phyloP scores from a whole-genome alignment of 257 asterid species.

The Echites panduratus region DNA sequence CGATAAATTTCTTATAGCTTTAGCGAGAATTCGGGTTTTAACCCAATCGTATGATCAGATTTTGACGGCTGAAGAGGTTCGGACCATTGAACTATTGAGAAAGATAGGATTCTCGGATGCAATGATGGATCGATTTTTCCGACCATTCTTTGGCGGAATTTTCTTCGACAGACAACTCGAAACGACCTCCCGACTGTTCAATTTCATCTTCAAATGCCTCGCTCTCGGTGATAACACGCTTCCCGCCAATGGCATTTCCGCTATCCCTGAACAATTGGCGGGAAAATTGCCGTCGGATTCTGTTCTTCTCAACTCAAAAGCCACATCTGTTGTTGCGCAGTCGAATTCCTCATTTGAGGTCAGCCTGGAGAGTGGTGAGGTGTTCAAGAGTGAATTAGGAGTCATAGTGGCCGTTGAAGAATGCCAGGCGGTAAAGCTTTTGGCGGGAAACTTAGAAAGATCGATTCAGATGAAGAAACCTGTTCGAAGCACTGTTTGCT shows the following conservation, averaged over 20 bases:
- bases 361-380: constrained; percentile 47
- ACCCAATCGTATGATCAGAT: constrained; percentile 48
- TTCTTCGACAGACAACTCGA: constrained; percentile 77
- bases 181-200: constrained; percentile 78
- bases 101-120: constrained; percentile 61
- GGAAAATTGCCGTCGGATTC: constrained; percentile 43
- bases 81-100: constrained; percentile 49
- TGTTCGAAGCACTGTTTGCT: constrained; percentile 65
- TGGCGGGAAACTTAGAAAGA: constrained; percentile 33
- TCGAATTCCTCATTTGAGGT: constrained; percentile 23
- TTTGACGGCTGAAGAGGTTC: constrained; percentile 52
- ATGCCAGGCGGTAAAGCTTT: constrained; percentile 48
- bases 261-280: constrained; percentile 80
- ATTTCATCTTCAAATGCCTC: constrained; percentile 78
- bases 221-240: constrained; percentile 83
- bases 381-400: constrained; percentile 50
- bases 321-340: constrained; percentile 29
- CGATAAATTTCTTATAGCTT: constrained; percentile 63
- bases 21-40: constrained; percentile 63
- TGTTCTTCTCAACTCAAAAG: constrained; percentile 49
- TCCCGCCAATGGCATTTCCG: constrained; percentile 74
- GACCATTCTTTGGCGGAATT: constrained; percentile 84
- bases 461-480: constrained; percentile 38
- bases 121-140: constrained; percentile 71
- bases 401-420: constrained; percentile 80